Conservation (phyloP, 2,329 filamentous ascomycete species). For the Xylaria sp. region DNA sequence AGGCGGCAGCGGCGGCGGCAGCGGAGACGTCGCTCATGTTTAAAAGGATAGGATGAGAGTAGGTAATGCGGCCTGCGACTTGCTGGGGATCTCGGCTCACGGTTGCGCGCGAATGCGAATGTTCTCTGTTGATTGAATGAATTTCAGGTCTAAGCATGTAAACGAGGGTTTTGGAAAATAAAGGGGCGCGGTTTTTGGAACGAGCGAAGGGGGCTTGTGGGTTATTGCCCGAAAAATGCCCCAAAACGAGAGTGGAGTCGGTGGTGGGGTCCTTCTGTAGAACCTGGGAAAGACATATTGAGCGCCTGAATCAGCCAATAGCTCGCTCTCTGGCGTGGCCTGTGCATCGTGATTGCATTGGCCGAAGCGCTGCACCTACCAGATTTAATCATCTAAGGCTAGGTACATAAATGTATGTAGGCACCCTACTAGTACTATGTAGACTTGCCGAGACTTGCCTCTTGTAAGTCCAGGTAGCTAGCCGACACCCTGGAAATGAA, state of each 20-base stretch:
- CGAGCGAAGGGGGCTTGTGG: conserved; percentile 40
- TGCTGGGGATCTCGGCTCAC: conserved; percentile 8
- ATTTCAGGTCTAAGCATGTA: conserved; percentile 49
- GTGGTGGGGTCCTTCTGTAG: conserved; percentile 29
- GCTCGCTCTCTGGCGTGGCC: conserved; percentile 22
- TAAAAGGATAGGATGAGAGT: conserved; percentile 17
- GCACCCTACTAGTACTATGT: too few species aligned
- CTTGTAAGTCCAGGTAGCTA: too few species aligned
- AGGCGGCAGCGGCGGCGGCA: conserved; percentile 33
- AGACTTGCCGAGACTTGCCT: too few species aligned
- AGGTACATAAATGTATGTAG: conserved; percentile 5
- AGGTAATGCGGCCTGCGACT: conserved; percentile 29
- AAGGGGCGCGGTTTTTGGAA: conserved; percentile 49
- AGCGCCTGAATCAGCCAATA: conserved; percentile 25
- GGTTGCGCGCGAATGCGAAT: conserved; percentile 36
- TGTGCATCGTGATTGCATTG: conserved; percentile 46
- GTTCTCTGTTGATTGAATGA: conserved; percentile 47
- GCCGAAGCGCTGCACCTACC: conserved; percentile 20
- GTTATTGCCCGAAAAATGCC: conserved; percentile 32
- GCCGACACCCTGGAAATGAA: too few species aligned
- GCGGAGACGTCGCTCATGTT: conserved; percentile 47
- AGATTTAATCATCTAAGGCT: background rate
- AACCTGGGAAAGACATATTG: conserved; percentile 36
- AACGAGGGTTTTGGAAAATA: conserved; percentile 50
- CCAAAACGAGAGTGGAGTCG: conserved; percentile 32